Evolutionary conservation across 1,284 basidiomycete genomes (phyloP).

Genomic region (Ceratobasidium sp.): DNA sequence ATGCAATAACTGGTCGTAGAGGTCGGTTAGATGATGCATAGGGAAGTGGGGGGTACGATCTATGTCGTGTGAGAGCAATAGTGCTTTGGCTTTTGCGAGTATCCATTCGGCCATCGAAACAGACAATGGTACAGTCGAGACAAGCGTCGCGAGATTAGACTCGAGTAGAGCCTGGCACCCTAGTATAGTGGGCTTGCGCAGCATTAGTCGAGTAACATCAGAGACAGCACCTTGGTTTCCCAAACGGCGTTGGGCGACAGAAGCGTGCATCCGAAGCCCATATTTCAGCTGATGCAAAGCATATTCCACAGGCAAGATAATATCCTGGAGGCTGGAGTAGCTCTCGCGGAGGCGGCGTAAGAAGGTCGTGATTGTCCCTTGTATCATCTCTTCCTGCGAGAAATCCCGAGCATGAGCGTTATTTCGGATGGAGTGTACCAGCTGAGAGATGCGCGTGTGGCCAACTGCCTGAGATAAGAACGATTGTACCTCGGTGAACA

Average conservation of each 20-base stretch:
- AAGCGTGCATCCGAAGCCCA: slow-evolving; percentile 72
- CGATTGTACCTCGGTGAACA: slow-evolving; percentile 34
- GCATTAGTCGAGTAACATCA: slow-evolving; percentile 1
- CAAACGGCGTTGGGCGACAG: background rate
- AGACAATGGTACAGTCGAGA: background rate
- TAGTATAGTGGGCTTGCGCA: slow-evolving; percentile 15
- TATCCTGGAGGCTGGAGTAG: slow-evolving; percentile 70
- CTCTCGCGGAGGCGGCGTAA: slow-evolving; percentile 59
- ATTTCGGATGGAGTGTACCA: slow-evolving; percentile 13
- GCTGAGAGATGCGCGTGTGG: slow-evolving; percentile 33
- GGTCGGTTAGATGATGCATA: slow-evolving; percentile 36
- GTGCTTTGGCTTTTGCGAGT: slow-evolving; percentile 10
- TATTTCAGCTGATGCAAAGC: slow-evolving; percentile 77
- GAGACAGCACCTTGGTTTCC: slow-evolving; percentile 7
- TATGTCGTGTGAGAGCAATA: slow-evolving; percentile 12
- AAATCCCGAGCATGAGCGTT: slow-evolving; percentile 21
- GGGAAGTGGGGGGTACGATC: background rate
- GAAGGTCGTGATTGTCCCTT: slow-evolving; percentile 58
- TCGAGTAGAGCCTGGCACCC: background rate
- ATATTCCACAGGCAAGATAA: slow-evolving; percentile 72
- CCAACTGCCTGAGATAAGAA: slow-evolving; percentile 36
- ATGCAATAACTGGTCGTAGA: slow-evolving; percentile 80
- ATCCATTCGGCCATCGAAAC: slow-evolving; percentile 36
- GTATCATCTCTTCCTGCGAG: slow-evolving; percentile 54
- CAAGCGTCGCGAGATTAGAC: slow-evolving; percentile 12